Base-by-base conservation (phyloP, 2,329 filamentous ascomycete genomes). In the Bipolaris sorokiniana region DNA sequence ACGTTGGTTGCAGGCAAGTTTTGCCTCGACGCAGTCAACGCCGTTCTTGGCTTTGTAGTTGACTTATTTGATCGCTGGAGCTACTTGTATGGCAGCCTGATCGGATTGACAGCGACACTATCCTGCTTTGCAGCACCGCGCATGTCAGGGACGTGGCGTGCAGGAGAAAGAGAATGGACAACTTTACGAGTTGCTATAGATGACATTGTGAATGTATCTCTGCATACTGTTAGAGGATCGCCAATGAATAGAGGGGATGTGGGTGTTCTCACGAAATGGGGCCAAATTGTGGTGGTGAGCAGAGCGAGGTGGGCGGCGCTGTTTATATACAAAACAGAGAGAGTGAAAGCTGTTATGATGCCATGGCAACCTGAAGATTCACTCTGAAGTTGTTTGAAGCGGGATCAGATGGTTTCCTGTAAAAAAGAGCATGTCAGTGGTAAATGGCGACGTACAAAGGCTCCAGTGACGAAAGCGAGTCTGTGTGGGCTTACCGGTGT, bases 111-210 rank as follows among this genome's bases (percentile, higher is more conserved):
- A 5, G 20, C 34, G 51, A 48, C 51, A 54, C 44, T 54, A 48
- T 44, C 38, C n/a, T 48, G 33, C 5, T 34, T 36, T 54, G 44
- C 51, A 10, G 22, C 28, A 37, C 44, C n/a, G 36, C 37, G 44
- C 44, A 48, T 42, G 44, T 48, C 51, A n/a, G 51, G 44, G 36
- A 54, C 51, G 36, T 44, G 44, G 45, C 36, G 44, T 38, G 44
- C 51, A 54, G 42, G 28, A 28, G 37, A 18, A 37, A 48, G 26
- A n/a, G 23, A 16, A 18, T 52, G 33, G n/a, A 37, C 41, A 23
- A 46, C 23, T 34, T 50, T 50, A 10, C 41, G 7, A 1, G 38
- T 44, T 46, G 50, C 38, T 1, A 28, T 33, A 45, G 33, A 45
- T 13, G 22, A 20, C 33, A 52, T 52, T 46, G 40, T 45, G 20